These are phyloP conservation scores for Cynanchum wilfordii DNA, from an alignment of 257 asterid genomes.

Conservation along the genomic window DNA sequence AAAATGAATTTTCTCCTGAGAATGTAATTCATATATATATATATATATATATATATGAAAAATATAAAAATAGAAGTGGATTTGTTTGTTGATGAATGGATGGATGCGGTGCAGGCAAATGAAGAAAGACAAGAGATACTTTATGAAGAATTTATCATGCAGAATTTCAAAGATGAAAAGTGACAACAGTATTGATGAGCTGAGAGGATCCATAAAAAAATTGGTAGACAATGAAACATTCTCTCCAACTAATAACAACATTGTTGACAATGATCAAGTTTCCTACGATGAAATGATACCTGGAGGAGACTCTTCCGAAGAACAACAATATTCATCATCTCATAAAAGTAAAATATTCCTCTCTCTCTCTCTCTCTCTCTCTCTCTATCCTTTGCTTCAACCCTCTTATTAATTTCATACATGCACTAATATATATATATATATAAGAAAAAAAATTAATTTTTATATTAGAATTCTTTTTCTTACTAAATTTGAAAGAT, in stretches of 20 bases:
- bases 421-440: no score
- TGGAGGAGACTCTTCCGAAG: conserved; percentile 47
- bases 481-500: no score
- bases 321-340: conserved; percentile 21
- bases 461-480: no score
- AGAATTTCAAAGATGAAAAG: conserved; percentile 53
- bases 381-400: no score
- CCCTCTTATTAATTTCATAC: no score
- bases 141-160: conserved; percentile 52
- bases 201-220: conserved; percentile 38
- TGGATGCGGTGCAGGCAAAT: conserved; percentile 40
- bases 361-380: neutral
- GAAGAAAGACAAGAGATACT: conserved; percentile 64
- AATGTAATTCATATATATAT: no score
- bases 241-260: neutral
- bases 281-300: conserved; percentile 74
- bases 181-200: conserved; percentile 29
- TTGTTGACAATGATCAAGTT: conserved; percentile 17
- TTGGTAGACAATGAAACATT: neutral
- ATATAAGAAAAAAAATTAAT: no score
- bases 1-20: no score
- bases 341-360: conserved; percentile 23
- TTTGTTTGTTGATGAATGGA: no score
- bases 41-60: no score
- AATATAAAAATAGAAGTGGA: no score